These are phyloP conservation scores for Boletus tylopilopsis DNA, from an alignment of 768 basidiomycete species.

Conservation along the genomic window DNA sequence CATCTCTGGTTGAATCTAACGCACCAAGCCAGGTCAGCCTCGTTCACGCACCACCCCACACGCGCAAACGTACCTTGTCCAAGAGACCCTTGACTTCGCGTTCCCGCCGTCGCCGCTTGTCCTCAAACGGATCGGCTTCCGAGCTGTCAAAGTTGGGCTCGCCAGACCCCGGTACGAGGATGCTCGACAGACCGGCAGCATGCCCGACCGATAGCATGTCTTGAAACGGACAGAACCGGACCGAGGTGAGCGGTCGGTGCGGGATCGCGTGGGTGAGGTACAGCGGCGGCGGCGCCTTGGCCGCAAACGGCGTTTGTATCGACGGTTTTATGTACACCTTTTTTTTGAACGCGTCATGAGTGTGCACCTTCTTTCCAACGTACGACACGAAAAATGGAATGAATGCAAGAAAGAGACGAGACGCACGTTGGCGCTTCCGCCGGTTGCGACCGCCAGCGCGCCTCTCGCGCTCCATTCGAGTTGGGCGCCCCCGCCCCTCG, in stretches of 20 bases:
- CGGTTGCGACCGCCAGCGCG: slow-evolving; percentile 75
- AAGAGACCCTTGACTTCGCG: slow-evolving; percentile 86
- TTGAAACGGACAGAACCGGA: slow-evolving; percentile 87
- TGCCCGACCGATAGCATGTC: slow-evolving; percentile 83
- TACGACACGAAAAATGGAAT: no score
- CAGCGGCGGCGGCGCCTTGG: slow-evolving; percentile 62
- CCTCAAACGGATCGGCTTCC: slow-evolving; percentile 95
- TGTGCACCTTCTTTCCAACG: no score
- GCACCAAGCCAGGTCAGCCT: neutral
- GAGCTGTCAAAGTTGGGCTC: slow-evolving; percentile 93
- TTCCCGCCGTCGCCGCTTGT: slow-evolving; percentile 75
- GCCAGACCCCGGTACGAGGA: slow-evolving; percentile 89
- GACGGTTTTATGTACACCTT: slow-evolving; percentile 75
- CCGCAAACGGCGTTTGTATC: slow-evolving; percentile 52
- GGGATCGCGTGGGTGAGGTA: slow-evolving; percentile 89
- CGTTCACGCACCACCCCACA: no score
- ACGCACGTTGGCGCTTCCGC: slow-evolving; percentile 80
- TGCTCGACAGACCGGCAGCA: slow-evolving; percentile 69
- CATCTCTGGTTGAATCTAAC: slow-evolving; percentile 87
- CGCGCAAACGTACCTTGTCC: slow-evolving; percentile 74
- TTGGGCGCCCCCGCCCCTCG: slow-evolving; percentile 64
- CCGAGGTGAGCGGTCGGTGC: slow-evolving; percentile 65
- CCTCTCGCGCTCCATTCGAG: slow-evolving; percentile 85
- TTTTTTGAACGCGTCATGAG: no score
- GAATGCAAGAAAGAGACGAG: no score